Conservation (phyloP, 805 yeast genomes). For the Myxozyma nipponensis region DNA sequence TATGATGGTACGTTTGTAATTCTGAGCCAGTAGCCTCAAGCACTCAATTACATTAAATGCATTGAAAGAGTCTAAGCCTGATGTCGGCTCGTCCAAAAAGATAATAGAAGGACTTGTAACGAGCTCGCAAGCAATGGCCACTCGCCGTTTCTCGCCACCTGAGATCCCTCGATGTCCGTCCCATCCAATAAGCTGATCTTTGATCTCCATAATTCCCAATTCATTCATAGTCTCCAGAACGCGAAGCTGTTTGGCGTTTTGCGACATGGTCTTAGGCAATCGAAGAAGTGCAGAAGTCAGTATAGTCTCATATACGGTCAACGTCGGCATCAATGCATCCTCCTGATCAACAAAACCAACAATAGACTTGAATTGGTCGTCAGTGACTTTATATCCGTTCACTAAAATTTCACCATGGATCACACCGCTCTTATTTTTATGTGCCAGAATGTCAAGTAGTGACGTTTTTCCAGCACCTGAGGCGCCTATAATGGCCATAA, state of each 20-base stretch:
- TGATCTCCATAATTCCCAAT: conserved; percentile 74
- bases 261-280: conserved; percentile 76
- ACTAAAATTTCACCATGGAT: conserved; percentile 65
- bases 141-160: conserved; percentile 89
- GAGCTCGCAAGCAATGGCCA: conserved; percentile 88
- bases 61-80: conserved; percentile 91
- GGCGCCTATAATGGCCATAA: conserved; percentile 96
- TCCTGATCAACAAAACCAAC: conserved; percentile 97
- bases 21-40: conserved; percentile 71
- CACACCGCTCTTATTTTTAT: conserved; percentile 74
- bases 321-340: conserved; percentile 81
- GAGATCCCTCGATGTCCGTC: conserved; percentile 88
- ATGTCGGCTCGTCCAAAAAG: conserved; percentile 88
- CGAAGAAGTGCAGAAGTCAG: conserved; percentile 85
- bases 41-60: conserved; percentile 89
- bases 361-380: conserved; percentile 54
- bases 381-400: conserved; percentile 53
- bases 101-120: conserved; percentile 83
- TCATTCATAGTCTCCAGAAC: conserved; percentile 84
- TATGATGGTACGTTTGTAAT: conserved; percentile 79
- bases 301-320: conserved; percentile 94
- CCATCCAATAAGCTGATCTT: conserved; percentile 82
- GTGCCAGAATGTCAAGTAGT: conserved; percentile 82
- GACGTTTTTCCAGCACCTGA: conserved; percentile 99
- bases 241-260: conserved; percentile 64